These are phyloP conservation scores for Desmodesmus armatus DNA, from an alignment of 139 green algal genomes.

Conservation along the genomic window DNA sequence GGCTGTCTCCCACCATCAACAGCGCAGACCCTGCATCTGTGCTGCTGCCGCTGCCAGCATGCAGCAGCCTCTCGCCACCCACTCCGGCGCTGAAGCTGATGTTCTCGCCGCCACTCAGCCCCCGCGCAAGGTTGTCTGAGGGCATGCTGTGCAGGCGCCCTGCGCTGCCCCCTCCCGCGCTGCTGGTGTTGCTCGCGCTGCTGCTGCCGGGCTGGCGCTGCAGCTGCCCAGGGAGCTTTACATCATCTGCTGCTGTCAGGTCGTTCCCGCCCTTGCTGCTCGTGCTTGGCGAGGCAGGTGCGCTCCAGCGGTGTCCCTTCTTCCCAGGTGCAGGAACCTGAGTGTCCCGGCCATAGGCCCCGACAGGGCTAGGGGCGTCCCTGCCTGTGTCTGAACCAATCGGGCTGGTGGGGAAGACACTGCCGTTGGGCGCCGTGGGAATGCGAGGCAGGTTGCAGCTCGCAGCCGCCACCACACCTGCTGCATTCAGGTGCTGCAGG, in stretches of 20 bases:
- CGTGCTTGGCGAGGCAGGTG: conserved; percentile 25
- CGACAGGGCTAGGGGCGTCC: not conserved
- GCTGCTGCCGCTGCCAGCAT: not conserved
- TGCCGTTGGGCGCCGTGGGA: not conserved
- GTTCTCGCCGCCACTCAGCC: not conserved
- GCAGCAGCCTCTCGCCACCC: not conserved
- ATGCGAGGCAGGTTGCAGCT: not conserved
- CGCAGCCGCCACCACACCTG: not conserved
- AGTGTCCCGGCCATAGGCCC: not conserved
- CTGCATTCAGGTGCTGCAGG: not conserved
- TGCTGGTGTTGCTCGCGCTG: not conserved
- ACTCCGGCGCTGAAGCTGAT: not conserved
- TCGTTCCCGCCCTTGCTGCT: conserved; percentile 11
- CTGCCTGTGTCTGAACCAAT: not conserved
- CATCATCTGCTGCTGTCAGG: not conserved
- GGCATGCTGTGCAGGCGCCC: not conserved
- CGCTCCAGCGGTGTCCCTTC: conserved; percentile 27
- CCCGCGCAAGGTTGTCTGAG: not conserved
- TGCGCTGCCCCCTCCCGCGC: not conserved
- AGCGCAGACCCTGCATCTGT: not conserved
- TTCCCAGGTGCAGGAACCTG: not conserved
- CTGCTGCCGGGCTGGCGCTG: not conserved
- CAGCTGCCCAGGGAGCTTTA: conserved; percentile 17
- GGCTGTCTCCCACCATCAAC: conserved; percentile 18
- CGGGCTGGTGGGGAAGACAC: not conserved